Evolutionary conservation across 2,329 filamentous ascomycete species (phyloP), one percentile per base, ranked within the genome.

Genomic region (Magnaporthiopsis incrustans): DNA sequence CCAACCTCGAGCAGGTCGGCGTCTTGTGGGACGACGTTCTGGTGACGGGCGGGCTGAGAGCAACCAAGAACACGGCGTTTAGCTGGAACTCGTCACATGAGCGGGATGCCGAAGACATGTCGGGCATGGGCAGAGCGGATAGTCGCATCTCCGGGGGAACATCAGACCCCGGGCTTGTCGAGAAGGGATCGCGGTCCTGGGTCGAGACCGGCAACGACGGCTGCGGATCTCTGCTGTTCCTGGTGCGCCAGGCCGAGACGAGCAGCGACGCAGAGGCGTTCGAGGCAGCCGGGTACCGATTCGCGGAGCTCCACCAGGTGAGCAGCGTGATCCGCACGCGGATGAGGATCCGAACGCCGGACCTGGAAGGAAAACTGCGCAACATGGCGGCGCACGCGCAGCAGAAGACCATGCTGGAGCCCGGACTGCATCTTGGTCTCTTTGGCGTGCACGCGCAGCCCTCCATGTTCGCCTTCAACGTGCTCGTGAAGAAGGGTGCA

Each of bases 171-270:
- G 75, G 76, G 32, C 66, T 77, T 15, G 74, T 73, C 1, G 79
- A 83, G 67, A 81, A 80, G 66, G 78, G 75, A 0, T 62, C 75
- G 22, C 61, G 33, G 33, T 58, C 25, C 44, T 27, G 60, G 30
- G 60, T 53, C 44, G 44, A 56, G 35, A 50, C 44, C 6, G 62
- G 59, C 11, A 72, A 76, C 35, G 82, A 86, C 53, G 89, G 89
- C 4, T 87, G 86, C 65, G 92, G 92, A 0, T 91, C 93, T 63
- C 81, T 96, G 59, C 85, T 97, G 73, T 92, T 96, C 69, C 82
- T 96, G 12, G 88, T 92, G 7, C 89, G 87, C 14, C 82, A 82
- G 58, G 80, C 89, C 1, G 79, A 81, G 44, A 78, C 76, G 44
- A 78, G 79, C 44, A 77, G 81, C 0, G 89, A 92, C 50, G 80